Percentiles rank a stretch among this genome's conserved stretches.
Conservation (phyloP, 306 rosid species). For the Dicorynia guianensis region DNA sequence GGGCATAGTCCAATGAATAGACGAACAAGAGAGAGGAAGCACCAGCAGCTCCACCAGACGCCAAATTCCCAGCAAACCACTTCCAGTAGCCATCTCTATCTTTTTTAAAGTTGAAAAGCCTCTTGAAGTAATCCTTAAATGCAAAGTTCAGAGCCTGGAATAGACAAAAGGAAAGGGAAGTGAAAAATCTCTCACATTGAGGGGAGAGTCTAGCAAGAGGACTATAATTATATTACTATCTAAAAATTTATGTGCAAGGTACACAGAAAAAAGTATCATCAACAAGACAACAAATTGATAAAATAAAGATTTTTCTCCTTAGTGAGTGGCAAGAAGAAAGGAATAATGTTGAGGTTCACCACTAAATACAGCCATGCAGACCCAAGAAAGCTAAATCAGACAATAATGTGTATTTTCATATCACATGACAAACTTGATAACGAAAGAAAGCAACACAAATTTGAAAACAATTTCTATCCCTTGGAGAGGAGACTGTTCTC, state of each 20-base stretch:
- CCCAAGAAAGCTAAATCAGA: too few relatives aligned
- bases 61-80: constrained; percentile 96
- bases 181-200: neutral
- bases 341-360: neutral
- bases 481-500: neutral
- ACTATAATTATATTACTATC: neutral
- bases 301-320: neutral
- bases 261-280: neutral
- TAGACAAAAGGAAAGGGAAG: constrained; percentile 14
- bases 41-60: constrained; percentile 93
- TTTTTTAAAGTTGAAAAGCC: constrained; percentile 86
- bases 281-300: neutral
- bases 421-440: neutral
- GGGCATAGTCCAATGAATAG: constrained; percentile 80
- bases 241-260: neutral
- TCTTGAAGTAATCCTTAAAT: constrained; percentile 92
- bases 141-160: constrained; percentile 88
- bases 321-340: neutral
- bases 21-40: constrained; percentile 86
- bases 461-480: neutral
- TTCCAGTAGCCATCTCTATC: constrained; percentile 91
- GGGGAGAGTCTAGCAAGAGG: neutral
- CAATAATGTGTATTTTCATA: neutral
- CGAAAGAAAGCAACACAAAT: too few relatives aligned
- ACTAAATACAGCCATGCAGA: neutral